phyloP scores from a whole-genome alignment of 2,329 filamentous ascomycete genomes.

The Exophiala mesophila region DNA sequence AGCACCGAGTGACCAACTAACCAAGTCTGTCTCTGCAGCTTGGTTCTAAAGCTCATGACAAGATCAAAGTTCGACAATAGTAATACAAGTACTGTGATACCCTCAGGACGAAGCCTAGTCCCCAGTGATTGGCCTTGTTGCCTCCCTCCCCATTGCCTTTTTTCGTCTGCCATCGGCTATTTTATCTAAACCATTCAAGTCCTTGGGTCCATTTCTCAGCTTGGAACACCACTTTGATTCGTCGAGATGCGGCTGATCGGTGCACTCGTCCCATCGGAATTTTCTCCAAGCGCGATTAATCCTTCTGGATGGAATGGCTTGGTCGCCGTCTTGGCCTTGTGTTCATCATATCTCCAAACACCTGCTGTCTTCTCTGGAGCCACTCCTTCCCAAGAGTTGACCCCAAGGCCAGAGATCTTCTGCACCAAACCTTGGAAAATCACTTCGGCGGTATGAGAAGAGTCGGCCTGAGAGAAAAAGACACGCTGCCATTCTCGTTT shows the following conservation, averaged over 20 bases:
- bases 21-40: too few relatives aligned
- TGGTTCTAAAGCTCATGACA: too few relatives aligned
- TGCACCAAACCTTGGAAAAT: constrained; percentile 41
- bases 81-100: too few relatives aligned
- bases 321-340: constrained; percentile 43
- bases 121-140: too few relatives aligned
- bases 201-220: constrained; percentile 1
- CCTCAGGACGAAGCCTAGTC: too few relatives aligned
- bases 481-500: constrained; percentile 73
- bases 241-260: constrained; percentile 22
- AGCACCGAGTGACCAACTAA: too few relatives aligned
- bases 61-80: too few relatives aligned
- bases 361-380: constrained; percentile 65
- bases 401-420: constrained; percentile 28
- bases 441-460: constrained; percentile 32
- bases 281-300: constrained; percentile 36
- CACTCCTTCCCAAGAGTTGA: constrained; percentile 37
- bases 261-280: constrained; percentile 20
- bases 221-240: constrained; percentile 11
- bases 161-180: too few relatives aligned
- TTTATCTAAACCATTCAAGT: too few relatives aligned
- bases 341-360: constrained; percentile 63
- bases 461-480: constrained; percentile 59
- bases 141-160: too few relatives aligned
- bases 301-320: constrained; percentile 41